A percentile compares a stretch with the other conserved stretches of the same genome.
These are phyloP conservation scores for Colletotrichum theobromicola DNA, from an alignment of 2,329 filamentous ascomycete species.

Conservation along the genomic window DNA sequence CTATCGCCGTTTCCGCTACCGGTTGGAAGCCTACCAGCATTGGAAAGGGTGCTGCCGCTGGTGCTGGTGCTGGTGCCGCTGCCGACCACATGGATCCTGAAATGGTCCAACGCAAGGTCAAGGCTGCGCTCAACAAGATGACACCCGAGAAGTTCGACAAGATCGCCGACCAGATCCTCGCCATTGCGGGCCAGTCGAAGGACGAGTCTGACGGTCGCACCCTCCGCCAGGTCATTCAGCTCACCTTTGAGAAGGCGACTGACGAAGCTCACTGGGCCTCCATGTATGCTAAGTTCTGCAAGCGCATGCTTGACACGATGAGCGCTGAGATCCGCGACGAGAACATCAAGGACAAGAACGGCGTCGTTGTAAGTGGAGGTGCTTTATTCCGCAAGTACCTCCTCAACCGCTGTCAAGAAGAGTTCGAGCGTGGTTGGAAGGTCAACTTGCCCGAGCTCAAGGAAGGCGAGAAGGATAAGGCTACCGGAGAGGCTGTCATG, in stretches of 20 bases:
- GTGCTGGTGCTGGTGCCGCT: conserved; percentile 40
- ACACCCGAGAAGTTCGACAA: conserved; percentile 98
- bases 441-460: conserved; percentile 79
- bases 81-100: conserved; percentile 79
- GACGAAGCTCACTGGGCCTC: conserved; percentile 98
- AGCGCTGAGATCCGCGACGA: conserved; percentile 94
- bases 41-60: conserved; percentile 43
- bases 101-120: conserved; percentile 98
- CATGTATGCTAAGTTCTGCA: conserved; percentile 99
- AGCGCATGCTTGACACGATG: conserved; percentile 95
- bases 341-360: conserved; percentile 88
- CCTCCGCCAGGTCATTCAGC: conserved; percentile 95
- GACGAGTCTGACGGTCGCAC: conserved; percentile 94
- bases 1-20: conserved; percentile 71
- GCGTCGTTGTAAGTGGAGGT: conserved; percentile 87
- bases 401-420: conserved; percentile 97
- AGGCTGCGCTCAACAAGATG: conserved; percentile 99
- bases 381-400: conserved; percentile 98
- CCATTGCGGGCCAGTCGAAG: conserved; percentile 93
- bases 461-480: conserved; percentile 62
- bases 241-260: conserved; percentile 98
- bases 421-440: conserved; percentile 98
- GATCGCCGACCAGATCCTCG: conserved; percentile 90
- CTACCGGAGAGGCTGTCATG: conserved; percentile 74
- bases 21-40: conserved; percentile 92